Base-by-base conservation (phyloP, 805 yeast species). In the Candida taoyuanica region DNA sequence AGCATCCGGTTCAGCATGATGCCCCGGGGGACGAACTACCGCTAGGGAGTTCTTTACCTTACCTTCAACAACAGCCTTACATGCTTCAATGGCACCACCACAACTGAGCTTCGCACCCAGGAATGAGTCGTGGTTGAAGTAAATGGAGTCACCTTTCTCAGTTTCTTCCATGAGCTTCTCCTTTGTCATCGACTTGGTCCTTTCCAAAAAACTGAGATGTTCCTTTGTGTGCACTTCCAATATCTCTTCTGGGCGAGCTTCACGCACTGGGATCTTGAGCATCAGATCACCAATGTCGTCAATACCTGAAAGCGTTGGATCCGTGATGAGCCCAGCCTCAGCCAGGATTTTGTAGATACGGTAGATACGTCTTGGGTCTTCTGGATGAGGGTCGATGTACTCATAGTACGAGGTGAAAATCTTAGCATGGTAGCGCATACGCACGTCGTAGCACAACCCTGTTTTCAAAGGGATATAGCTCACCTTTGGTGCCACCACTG, bases 351-450 rank as follows among this genome's bases (percentile, higher is more conserved):
- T 88, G 66, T 93, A 93, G 33, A 93, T 85, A 40, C 98, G 73
- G 63, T 89, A 93, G 26, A 91, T 89, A 50, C 99, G 77, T 46
- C 98, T 73, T 9, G 99, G 99, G 57, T 93, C 98, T 60, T 93
- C 99, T 5, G 99, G 99, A 58, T 93, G 99, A 2, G 98, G 98
- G 57, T 93, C 98, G 36, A 91, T 86, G 62, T 91, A 91, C 60
- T 91, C 96, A 52, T 77, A 85, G 50, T 91, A 86, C 2, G 93
- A 83, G 3, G 96, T 86, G 64, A 85, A 89, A 37, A 93, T 81
- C 57, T 88, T 86, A 28, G 97, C 95, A 59, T 93, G 99, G 60
- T 91, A 93, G 45, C 98, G 73, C 98, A 93, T 93, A 46, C 98
- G 72, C 16, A 88, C 97, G 60, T 93, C 99, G 62, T 93, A 93